Evolutionary conservation across 441 rosid genomes (phyloP).

Genomic region (Corymbia calophylla): DNA sequence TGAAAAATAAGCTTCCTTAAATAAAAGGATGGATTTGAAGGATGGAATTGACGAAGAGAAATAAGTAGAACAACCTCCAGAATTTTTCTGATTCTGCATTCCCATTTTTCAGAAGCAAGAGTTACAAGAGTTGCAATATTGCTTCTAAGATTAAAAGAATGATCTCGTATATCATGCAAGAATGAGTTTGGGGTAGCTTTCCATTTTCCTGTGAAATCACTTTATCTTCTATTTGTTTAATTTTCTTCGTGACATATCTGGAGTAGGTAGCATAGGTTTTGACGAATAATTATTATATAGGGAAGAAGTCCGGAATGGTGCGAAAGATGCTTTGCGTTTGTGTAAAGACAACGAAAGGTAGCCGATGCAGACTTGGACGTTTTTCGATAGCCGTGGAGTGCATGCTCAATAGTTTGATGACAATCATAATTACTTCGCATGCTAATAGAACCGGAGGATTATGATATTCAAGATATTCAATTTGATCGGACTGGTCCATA

Average conservation of each 20-base stretch:
- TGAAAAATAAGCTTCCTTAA: too few species aligned
- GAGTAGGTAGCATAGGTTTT: neutral
- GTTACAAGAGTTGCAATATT: fast-evolving
- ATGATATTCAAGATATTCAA: neutral
- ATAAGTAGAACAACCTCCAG: fast-evolving
- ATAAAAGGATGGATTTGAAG: too few species aligned
- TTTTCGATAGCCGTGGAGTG: too few species aligned
- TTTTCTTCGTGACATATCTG: neutral
- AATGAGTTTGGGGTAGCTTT: neutral
- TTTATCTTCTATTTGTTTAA: neutral
- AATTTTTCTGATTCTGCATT: neutral
- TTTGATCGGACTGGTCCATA: too few species aligned
- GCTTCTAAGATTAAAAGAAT: too few species aligned
- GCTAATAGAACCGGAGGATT: neutral
- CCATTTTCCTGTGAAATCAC: neutral
- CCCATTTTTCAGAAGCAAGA: neutral
- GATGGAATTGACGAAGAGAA: too few species aligned
- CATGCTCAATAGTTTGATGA: too few species aligned
- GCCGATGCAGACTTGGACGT: too few species aligned
- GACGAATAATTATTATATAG: neutral
- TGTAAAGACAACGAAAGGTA: too few species aligned
- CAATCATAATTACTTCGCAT: neutral
- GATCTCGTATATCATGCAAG: neutral
- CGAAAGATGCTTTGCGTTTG: too few species aligned
- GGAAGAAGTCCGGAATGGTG: too few species aligned